These are phyloP conservation scores for Camellia lanceoleosa DNA, from an alignment of 148 eudicot species.

Conservation along the genomic window DNA sequence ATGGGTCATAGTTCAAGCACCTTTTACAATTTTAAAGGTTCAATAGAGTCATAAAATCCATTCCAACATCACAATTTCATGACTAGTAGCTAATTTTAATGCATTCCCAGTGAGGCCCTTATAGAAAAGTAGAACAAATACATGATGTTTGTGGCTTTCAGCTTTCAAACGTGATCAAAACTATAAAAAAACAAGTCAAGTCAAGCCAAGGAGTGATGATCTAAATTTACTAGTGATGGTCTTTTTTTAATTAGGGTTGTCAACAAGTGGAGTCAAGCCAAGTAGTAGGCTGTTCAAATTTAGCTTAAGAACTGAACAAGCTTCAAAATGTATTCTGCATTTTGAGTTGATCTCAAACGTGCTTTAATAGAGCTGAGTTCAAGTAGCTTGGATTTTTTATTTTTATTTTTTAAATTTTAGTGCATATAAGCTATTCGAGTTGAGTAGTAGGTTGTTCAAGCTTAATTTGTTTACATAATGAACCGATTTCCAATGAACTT, in stretches of 20 bases:
- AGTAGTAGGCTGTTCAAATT: too few relatives aligned
- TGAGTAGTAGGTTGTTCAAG: too few relatives aligned
- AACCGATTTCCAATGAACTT: too few relatives aligned
- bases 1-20: not conserved
- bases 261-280: too few relatives aligned
- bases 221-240: not conserved
- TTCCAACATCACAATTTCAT: not conserved
- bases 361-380: not conserved
- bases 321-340: too few relatives aligned
- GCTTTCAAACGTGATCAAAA: not conserved
- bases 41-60: not conserved
- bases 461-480: too few relatives aligned
- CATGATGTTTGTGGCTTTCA: not conserved
- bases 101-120: not conserved
- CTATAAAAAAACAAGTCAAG: not conserved
- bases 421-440: too few relatives aligned
- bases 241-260: not conserved
- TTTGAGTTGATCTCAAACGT: too few relatives aligned
- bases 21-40: not conserved
- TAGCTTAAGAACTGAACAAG: too few relatives aligned
- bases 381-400: not conserved
- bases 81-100: not conserved
- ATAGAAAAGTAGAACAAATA: not conserved
- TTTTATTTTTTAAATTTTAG: too few relatives aligned
- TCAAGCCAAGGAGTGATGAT: not conserved